Evolutionary conservation across 148 eudicot species (phyloP).

Genomic region (Vaccinium macrocarpon): DNA sequence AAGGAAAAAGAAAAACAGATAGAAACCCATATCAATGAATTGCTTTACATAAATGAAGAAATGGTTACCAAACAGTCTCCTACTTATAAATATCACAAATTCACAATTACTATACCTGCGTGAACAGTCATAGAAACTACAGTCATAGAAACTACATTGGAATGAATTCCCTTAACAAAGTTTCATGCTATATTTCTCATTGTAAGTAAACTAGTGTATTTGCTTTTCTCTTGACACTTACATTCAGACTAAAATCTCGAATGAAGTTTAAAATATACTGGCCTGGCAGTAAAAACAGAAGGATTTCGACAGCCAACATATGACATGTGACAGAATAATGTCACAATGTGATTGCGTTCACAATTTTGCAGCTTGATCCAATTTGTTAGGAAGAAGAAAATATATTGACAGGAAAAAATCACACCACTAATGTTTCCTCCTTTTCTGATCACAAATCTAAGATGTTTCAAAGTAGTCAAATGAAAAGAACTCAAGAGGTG

Average conservation of each 20-base stretch:
- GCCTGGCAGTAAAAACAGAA: not conserved
- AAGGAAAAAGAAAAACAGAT: not conserved
- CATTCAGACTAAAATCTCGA: not conserved
- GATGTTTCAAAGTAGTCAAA: not conserved
- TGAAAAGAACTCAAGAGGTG: constrained; percentile 1
- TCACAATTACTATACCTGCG: not conserved
- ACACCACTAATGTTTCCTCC: not conserved
- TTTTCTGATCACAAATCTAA: not conserved
- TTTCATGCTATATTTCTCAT: not conserved
- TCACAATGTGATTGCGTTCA: not conserved
- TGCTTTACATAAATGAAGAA: not conserved
- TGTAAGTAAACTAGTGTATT: not conserved
- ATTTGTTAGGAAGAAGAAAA: not conserved
- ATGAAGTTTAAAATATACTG: not conserved
- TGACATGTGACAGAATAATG: not conserved
- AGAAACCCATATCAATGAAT: not conserved
- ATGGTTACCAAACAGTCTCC: not conserved
- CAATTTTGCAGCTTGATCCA: not conserved
- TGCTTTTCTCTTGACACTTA: not conserved
- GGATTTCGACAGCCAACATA: not conserved
- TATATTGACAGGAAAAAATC: not conserved
- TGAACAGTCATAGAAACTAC: not conserved
- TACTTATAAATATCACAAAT: not conserved
- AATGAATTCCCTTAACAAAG: not conserved
- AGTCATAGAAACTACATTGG: not conserved